These are phyloP conservation scores for Didymella pinodella DNA, from an alignment of 2,329 filamentous ascomycete genomes.

Conservation along the genomic window DNA sequence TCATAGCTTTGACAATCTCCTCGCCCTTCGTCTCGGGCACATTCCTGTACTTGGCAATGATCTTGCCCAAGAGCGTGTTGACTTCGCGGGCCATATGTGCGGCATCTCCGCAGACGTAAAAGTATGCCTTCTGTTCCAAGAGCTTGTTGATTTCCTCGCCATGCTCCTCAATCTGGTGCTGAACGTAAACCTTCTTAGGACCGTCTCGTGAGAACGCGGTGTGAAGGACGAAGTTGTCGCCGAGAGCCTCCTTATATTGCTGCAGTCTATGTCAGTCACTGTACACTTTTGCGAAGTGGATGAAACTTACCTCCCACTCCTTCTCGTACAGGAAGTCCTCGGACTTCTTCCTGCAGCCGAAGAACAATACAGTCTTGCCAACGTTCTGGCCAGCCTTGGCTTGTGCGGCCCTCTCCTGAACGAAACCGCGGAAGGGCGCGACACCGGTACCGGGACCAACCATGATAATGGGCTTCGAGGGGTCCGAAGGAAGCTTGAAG, in stretches of 20 bases:
- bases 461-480: constrained; percentile 93
- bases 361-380: constrained; percentile 90
- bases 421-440: constrained; percentile 92
- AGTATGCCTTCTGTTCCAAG: constrained; percentile 85
- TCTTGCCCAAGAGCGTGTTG: constrained; percentile 83
- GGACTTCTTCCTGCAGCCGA: constrained; percentile 84
- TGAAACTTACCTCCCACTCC: constrained; percentile 83
- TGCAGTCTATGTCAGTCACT: constrained; percentile 51
- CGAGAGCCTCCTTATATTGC: constrained; percentile 83
- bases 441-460: constrained; percentile 96
- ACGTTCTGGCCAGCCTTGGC: constrained; percentile 81
- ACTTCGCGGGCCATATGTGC: constrained; percentile 97
- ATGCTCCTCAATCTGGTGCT: constrained; percentile 86
- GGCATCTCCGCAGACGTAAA: constrained; percentile 98
- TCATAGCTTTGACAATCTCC: constrained; percentile 97
- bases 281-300: not conserved
- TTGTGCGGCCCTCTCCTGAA: constrained; percentile 89
- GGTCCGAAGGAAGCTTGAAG: constrained; percentile 97
- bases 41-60: constrained; percentile 83
- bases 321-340: constrained; percentile 93
- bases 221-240: constrained; percentile 88
- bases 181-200: constrained; percentile 92
- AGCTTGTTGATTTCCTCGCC: constrained; percentile 87
- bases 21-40: constrained; percentile 88
- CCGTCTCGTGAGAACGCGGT: constrained; percentile 94